Conservation (phyloP, 352 stramenopile species). For the Phytophthora melonis region DNA sequence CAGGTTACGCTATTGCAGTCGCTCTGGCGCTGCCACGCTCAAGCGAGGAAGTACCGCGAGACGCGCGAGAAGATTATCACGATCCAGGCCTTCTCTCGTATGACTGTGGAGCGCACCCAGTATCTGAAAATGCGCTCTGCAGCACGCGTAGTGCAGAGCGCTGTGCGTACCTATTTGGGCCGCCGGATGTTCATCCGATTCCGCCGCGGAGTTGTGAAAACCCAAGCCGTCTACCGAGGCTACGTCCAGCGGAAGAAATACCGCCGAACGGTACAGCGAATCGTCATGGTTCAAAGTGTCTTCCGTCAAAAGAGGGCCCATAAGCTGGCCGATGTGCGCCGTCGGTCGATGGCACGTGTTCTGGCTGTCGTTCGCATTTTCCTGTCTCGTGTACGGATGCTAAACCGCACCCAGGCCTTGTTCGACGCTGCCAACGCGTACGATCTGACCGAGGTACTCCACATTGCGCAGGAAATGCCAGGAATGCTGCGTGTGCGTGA, state of each 20-base stretch:
- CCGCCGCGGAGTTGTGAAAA: slow-evolving; percentile 66
- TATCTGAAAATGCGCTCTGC: slow-evolving; percentile 65
- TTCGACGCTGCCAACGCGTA: slow-evolving; percentile 83
- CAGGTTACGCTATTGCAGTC: slow-evolving; percentile 83
- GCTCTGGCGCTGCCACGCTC: slow-evolving; percentile 77
- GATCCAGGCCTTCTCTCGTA: slow-evolving; percentile 72
- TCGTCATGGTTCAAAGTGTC: slow-evolving; percentile 83
- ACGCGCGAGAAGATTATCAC: slow-evolving; percentile 71
- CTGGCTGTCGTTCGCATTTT: slow-evolving; percentile 79
- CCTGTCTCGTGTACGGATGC: slow-evolving; percentile 84
- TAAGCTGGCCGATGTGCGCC: slow-evolving; percentile 55
- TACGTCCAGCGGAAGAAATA: slow-evolving; percentile 76
- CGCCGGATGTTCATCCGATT: slow-evolving; percentile 70
- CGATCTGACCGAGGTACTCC: slow-evolving; percentile 83
- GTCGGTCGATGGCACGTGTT: slow-evolving; percentile 76
- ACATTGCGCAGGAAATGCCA: slow-evolving; percentile 82
- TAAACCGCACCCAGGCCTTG: slow-evolving; percentile 80
- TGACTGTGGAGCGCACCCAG: slow-evolving; percentile 62
- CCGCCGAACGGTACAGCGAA: slow-evolving; percentile 40
- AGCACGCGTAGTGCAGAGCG: slow-evolving; percentile 71
- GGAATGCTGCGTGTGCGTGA: slow-evolving; percentile 86
- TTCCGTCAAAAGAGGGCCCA: slow-evolving; percentile 72
- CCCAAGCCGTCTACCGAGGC: slow-evolving; percentile 76
- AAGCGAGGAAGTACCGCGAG: slow-evolving; percentile 63
- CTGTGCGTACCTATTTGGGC: slow-evolving; percentile 77